Base-by-base conservation (phyloP, 345 rosid species). In the Melastoma malabathricum region DNA sequence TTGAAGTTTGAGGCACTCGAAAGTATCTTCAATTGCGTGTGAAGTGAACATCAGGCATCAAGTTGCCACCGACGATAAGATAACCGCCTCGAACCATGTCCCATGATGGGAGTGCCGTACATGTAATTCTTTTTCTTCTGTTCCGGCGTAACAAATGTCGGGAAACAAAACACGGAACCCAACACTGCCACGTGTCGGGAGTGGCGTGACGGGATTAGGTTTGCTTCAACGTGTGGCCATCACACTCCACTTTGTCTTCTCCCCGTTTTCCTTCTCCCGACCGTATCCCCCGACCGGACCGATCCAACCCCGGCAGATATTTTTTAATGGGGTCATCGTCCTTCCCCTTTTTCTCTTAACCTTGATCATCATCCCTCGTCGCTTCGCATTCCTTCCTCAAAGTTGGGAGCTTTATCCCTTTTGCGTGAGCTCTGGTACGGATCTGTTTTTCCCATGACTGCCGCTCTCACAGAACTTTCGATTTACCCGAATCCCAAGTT, bases 201-300 rank as follows among this genome's bases (percentile, higher is more conserved):
- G 12, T 10, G 20, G 51, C 70, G 43, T 43, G 41, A 47, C 15
- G 46, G 62, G 92, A 86, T 78, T 72, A 79, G 86, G 77, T 82
- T 74, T 55, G 71, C 92, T 63, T 60, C 66, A 83, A 80, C 92
- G 86, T 80, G 89, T 80, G 95, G 92, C 70, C 84, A 59, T 76
- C 95, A 80, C 95, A 73, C 76, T 70, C 52, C 66, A 51, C 13
- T 52, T 53, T 44, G 52, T 23, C 19, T 46, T 43, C 27, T 50
- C 50, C 38, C 54, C 18, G 51, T 47, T 43, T 47, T 4, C 44
- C 2, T 16, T 12, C 22, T 38, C 46, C 13, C 38, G 44, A 29
- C 38, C 38, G n/a, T n/a, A n/a, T n/a, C n/a, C n/a, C n/a, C n/a
- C 3, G 38, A 31, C 38, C 38, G 9, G 38, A 31, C 38, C 38